These are phyloP conservation scores for Naganishia sp. DNA, from an alignment of 1,284 basidiomycete genomes.

Conservation along the genomic window DNA sequence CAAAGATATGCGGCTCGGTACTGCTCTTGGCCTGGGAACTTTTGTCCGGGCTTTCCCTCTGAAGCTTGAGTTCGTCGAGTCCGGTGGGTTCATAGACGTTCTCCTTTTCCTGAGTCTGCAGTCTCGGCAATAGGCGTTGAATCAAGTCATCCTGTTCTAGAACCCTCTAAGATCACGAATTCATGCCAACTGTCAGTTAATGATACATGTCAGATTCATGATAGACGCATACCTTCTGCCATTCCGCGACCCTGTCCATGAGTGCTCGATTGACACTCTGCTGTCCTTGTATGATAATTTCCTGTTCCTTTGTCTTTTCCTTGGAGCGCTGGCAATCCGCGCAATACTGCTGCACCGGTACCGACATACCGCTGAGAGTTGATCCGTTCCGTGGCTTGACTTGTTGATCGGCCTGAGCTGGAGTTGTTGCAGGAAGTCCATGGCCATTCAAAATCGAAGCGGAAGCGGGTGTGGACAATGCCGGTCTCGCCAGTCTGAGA, in stretches of 20 bases:
- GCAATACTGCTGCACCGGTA: slow-evolving; percentile 11
- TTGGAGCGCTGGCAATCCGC: slow-evolving; percentile 14
- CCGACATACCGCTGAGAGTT: background rate
- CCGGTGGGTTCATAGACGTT: background rate
- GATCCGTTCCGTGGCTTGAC: background rate
- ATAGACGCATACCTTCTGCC: slow-evolving; percentile 44
- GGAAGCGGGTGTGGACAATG: slow-evolving; percentile 1
- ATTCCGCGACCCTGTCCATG: slow-evolving; percentile 48
- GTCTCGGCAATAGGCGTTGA: slow-evolving; percentile 41
- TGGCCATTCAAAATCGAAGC: slow-evolving; percentile 4
- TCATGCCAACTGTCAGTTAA: no score
- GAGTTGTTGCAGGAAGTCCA: slow-evolving; percentile 22
- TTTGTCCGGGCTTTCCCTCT: slow-evolving; percentile 10
- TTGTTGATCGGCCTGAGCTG: slow-evolving; percentile 1
- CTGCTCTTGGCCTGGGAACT: background rate
- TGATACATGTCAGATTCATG: background rate
- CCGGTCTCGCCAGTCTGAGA: background rate
- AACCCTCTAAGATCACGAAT: slow-evolving; percentile 41
- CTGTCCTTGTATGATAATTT: slow-evolving; percentile 49
- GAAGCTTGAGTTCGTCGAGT: background rate
- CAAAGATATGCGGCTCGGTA: background rate
- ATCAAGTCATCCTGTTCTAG: slow-evolving; percentile 49
- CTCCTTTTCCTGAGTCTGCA: slow-evolving; percentile 18
- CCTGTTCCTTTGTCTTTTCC: slow-evolving; percentile 47
- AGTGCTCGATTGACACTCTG: slow-evolving; percentile 49